Conservation (phyloP, 129 eudicot species). For the Rutidosis leptorrhynchoides region DNA sequence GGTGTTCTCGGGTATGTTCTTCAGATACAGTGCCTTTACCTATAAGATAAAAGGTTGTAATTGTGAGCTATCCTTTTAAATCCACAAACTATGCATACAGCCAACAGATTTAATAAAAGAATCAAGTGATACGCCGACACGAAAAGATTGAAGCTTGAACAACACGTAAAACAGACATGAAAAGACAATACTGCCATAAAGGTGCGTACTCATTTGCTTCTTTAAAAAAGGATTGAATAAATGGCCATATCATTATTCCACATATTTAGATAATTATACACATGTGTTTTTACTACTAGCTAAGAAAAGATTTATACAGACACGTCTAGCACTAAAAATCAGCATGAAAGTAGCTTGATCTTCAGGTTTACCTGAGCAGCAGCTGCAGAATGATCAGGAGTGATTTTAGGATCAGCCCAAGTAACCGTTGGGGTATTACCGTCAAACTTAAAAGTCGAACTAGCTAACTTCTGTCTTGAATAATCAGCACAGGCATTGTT, state of each 20-base stretch:
- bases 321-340: background rate
- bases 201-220: background rate
- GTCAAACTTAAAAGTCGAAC: conserved; percentile 73
- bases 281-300: background rate
- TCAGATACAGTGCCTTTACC: conserved; percentile 96
- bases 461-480: conserved; percentile 81
- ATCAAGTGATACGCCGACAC: background rate
- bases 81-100: background rate
- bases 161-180: background rate
- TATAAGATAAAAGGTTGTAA: conserved; percentile 16
- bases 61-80: background rate
- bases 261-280: background rate
- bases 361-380: conserved; percentile 71
- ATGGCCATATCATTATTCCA: background rate
- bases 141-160: background rate
- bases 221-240: background rate
- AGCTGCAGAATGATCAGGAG: conserved; percentile 72
- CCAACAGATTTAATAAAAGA: no score
- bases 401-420: conserved; percentile 96
- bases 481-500: conserved; percentile 99
- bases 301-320: background rate
- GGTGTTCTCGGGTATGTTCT: conserved; percentile 93
- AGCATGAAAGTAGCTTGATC: background rate
- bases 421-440: conserved; percentile 89
- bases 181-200: background rate